Conservation (phyloP, 1,284 basidiomycete genomes). For the Caloboletus inedulis region DNA sequence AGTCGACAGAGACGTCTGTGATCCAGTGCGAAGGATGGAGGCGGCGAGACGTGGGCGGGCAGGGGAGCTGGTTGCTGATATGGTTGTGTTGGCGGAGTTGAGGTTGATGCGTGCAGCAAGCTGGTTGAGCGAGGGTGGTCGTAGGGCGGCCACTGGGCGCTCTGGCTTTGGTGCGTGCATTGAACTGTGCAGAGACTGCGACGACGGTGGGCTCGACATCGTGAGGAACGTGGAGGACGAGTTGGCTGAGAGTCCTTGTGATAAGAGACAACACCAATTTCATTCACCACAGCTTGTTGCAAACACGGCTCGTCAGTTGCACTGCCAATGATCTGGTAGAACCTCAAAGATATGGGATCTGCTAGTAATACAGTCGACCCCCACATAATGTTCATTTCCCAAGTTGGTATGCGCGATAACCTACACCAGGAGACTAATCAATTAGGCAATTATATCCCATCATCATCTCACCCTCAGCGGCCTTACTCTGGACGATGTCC, state of each 20-base stretch:
- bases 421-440: too few species aligned
- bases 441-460: too few species aligned
- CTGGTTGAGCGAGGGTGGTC: conserved; percentile 74
- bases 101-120: conserved; percentile 71
- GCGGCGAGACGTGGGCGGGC: conserved; percentile 72
- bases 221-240: conserved; percentile 17
- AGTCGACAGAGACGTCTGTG: conserved; percentile 52
- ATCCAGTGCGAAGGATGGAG: conserved; percentile 64
- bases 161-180: conserved; percentile 42
- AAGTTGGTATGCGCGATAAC: too few species aligned
- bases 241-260: conserved; percentile 9
- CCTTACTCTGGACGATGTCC: too few species aligned
- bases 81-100: conserved; percentile 32
- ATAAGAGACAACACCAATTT: conserved; percentile 10
- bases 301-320: neutral
- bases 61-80: conserved; percentile 34
- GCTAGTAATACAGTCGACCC: too few species aligned
- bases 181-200: conserved; percentile 31
- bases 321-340: neutral
- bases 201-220: conserved; percentile 33
- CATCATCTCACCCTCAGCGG: too few species aligned
- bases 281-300: conserved; percentile 6
- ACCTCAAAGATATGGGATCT: too few species aligned
- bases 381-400: too few species aligned
- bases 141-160: conserved; percentile 32